Conservation (phyloP, 2,329 filamentous ascomycete species). For the Alternaria triticina region DNA sequence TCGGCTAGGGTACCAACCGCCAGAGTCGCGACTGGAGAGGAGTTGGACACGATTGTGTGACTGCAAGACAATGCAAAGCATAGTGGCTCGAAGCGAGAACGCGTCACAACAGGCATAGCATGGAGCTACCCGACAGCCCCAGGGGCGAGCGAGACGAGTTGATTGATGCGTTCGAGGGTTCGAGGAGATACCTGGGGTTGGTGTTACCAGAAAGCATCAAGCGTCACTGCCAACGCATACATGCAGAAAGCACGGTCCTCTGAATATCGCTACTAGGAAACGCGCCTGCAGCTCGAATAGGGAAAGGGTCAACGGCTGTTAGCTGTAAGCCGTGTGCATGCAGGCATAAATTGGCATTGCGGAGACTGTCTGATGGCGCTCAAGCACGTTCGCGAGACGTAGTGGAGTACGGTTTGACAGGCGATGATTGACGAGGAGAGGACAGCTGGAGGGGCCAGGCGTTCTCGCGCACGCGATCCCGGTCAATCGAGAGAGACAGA, state of each 20-base stretch:
- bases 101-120: conserved; percentile 44
- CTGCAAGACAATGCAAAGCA: conserved; percentile 39
- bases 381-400: conserved; percentile 29
- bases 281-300: conserved; percentile 43
- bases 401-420: conserved; percentile 17
- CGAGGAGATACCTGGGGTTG: conserved; percentile 43
- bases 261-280: conserved; percentile 32
- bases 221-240: conserved; percentile 28
- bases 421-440: conserved; percentile 33
- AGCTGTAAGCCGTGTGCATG: conserved; percentile 38
- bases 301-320: conserved; percentile 48
- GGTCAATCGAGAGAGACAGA: conserved; percentile 8
- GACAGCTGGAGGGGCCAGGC: conserved; percentile 24
- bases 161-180: conserved; percentile 46
- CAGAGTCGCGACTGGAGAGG: conserved; percentile 47
- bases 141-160: conserved; percentile 31
- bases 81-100: conserved; percentile 41
- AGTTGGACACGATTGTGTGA: conserved; percentile 46
- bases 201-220: conserved; percentile 42
- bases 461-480: conserved; percentile 24
- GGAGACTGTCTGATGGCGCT: conserved; percentile 32
- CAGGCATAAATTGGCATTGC: conserved; percentile 43
- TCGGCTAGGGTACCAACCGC: conserved; percentile 37
- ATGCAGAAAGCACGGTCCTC: conserved; percentile 49
- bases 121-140: conserved; percentile 35